Percentiles rank a stretch among this genome's conserved stretches.
Conservation (phyloP, 2,329 filamentous ascomycete species). For the Coleophoma crateriformis region DNA sequence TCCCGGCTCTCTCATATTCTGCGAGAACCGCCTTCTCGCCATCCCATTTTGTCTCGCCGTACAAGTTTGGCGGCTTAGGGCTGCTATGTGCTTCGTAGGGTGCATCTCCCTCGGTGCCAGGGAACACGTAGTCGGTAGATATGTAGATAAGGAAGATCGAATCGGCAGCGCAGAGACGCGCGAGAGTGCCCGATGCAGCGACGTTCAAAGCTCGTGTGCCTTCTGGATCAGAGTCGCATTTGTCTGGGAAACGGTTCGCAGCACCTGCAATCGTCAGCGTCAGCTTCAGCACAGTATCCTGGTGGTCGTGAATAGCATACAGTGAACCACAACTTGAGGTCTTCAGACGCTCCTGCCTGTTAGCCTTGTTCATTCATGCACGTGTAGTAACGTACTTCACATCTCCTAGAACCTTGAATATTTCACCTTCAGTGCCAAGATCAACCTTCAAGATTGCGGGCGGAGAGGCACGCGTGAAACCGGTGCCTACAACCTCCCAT, state of each 20-base stretch:
- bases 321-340: slow-evolving; percentile 75
- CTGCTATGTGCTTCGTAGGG: slow-evolving; percentile 65
- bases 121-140: slow-evolving; percentile 78
- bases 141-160: slow-evolving; percentile 68
- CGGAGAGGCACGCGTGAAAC: slow-evolving; percentile 68
- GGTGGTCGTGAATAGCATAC: slow-evolving; percentile 39
- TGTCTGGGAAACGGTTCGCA: slow-evolving; percentile 83
- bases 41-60: slow-evolving; percentile 67
- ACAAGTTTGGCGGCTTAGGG: slow-evolving; percentile 72
- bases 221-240: slow-evolving; percentile 73
- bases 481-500: slow-evolving; percentile 70
- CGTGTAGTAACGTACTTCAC: slow-evolving; percentile 41
- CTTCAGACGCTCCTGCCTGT: slow-evolving; percentile 33
- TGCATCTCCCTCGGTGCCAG: slow-evolving; percentile 70
- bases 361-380: slow-evolving; percentile 6
- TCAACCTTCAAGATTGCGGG: slow-evolving; percentile 49
- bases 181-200: slow-evolving; percentile 61
- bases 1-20: slow-evolving; percentile 43
- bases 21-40: slow-evolving; percentile 67
- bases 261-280: slow-evolving; percentile 50
- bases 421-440: slow-evolving; percentile 30
- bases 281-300: background rate
- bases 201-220: slow-evolving; percentile 72
- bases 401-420: slow-evolving; percentile 45
- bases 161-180: slow-evolving; percentile 56